phyloP scores from a whole-genome alignment of 1,139 yeast genomes.

The Lodderomyces pseudojiufengensis region DNA sequence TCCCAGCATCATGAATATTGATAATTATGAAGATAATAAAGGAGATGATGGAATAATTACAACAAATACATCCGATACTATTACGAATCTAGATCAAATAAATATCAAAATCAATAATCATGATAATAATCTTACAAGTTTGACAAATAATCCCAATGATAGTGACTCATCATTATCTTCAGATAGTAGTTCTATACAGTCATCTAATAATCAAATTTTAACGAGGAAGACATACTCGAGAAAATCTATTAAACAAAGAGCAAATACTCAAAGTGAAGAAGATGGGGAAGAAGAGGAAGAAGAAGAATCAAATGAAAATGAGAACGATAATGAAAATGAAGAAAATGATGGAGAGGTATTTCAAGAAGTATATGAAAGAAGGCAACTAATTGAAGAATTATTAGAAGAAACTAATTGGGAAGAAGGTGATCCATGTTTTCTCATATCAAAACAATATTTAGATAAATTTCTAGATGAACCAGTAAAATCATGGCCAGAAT shows the following conservation, averaged over 20 bases:
- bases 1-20: too few relatives aligned
- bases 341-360: not conserved
- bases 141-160: too few relatives aligned
- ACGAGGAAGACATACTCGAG: not conserved
- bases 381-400: slow-evolving; percentile 23
- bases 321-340: not conserved
- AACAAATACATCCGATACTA: too few relatives aligned
- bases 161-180: not conserved
- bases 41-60: too few relatives aligned
- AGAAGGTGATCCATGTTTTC: slow-evolving; percentile 38
- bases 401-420: slow-evolving; percentile 17
- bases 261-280: not conserved
- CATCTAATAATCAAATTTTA: too few relatives aligned
- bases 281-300: not conserved
- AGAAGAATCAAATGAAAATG: slow-evolving; percentile 5
- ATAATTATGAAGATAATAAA: too few relatives aligned
- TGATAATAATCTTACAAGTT: too few relatives aligned
- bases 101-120: too few relatives aligned
- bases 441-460: slow-evolving; percentile 32
- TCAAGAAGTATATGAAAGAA: slow-evolving; percentile 16
- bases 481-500: slow-evolving; percentile 24
- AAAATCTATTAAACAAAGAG: too few relatives aligned
- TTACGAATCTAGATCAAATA: too few relatives aligned
- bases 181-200: not conserved
- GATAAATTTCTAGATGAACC: slow-evolving; percentile 23